These are phyloP conservation scores for Iris pallida DNA, from an alignment of 116 monocot species.

Conservation along the genomic window DNA sequence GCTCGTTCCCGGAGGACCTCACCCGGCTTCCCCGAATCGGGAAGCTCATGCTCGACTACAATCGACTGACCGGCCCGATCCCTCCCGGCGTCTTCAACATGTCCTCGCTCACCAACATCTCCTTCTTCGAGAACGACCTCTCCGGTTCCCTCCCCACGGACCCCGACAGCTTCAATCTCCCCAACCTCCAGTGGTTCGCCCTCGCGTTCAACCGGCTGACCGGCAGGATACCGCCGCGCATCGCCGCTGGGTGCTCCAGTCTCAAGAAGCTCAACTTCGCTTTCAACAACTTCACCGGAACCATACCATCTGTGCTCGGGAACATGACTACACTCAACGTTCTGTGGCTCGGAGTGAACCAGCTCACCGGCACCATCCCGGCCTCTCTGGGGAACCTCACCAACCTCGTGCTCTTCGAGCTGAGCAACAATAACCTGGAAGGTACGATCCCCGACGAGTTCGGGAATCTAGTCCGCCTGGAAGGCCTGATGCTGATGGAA, in stretches of 20 bases:
- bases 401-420: background rate
- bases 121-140: background rate
- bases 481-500: background rate
- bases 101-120: background rate
- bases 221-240: background rate
- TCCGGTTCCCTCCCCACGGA: background rate
- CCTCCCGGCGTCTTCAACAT: background rate
- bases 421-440: background rate
- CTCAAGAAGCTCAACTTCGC: background rate
- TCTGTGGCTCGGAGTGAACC: background rate
- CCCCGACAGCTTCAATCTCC: background rate
- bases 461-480: background rate
- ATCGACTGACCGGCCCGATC: background rate
- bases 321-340: background rate
- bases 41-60: background rate
- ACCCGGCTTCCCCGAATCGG: background rate
- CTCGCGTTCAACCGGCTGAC: background rate
- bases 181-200: background rate
- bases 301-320: background rate
- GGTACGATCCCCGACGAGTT: background rate
- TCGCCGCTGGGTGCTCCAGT: background rate
- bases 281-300: background rate
- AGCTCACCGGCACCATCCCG: background rate
- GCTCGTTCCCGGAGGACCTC: background rate
- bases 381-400: conserved; percentile 3